These are phyloP conservation scores for Venturiaceae sp. DNA, from an alignment of 2,329 filamentous ascomycete genomes.

Conservation along the genomic window DNA sequence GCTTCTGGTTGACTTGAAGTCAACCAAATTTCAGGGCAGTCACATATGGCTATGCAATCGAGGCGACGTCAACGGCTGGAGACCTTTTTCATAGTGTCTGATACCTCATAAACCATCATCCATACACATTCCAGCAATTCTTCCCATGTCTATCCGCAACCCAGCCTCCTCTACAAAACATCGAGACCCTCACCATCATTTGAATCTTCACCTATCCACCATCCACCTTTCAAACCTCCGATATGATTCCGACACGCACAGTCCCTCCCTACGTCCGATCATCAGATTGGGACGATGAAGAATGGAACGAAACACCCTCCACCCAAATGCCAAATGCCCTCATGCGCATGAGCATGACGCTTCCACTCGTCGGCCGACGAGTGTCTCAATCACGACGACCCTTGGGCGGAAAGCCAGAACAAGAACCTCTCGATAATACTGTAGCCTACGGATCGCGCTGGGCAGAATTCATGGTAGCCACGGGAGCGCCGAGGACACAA, in stretches of 20 bases:
- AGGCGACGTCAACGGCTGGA: too few relatives aligned
- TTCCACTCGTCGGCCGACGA: not conserved
- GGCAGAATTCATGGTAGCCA: not conserved
- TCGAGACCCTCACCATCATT: too few relatives aligned
- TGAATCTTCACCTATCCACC: too few relatives aligned
- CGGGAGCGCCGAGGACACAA: not conserved
- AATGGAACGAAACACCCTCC: not conserved
- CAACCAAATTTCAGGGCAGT: too few relatives aligned
- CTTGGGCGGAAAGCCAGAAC: not conserved
- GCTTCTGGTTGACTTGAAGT: too few relatives aligned
- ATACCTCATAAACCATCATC: too few relatives aligned
- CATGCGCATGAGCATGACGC: not conserved
- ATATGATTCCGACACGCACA: not conserved
- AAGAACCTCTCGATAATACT: not conserved
- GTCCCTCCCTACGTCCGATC: constrained; percentile 4
- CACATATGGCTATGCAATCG: too few relatives aligned
- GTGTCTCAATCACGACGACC: not conserved
- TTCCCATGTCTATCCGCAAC: too few relatives aligned
- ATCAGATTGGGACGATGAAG: not conserved
- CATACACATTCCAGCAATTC: too few relatives aligned
- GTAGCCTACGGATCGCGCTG: not conserved
- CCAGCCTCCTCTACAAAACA: too few relatives aligned
- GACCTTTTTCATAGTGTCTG: too few relatives aligned
- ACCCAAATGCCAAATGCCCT: not conserved
- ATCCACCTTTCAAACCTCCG: too few relatives aligned